Base-by-base conservation (phyloP, 257 asterid species). In the Nicotiana tomentosiformis region DNA sequence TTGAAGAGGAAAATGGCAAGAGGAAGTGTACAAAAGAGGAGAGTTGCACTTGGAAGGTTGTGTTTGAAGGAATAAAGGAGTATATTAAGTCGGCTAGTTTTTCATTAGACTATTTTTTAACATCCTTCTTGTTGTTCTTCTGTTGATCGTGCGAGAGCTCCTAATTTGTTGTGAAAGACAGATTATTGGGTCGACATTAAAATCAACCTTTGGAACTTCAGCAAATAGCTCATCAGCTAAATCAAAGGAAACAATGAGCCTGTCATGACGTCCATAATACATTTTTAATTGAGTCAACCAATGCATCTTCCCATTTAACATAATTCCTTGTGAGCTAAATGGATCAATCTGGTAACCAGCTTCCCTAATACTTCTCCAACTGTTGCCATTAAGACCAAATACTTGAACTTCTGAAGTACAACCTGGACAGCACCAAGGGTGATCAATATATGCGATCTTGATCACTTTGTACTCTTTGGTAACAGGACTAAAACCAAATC, bases 221-320 rank as follows among this genome's bases (percentile, higher is more conserved):
- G 14, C 5, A 26, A 88, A 84, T 17, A 81, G 51, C 68, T 85
- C 89, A 32, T 84, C 67, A 0, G 84, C 67, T 4, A 85, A 37
- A 81, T 88, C 84, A 65, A 69, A 86, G 0, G 92, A 85, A 1
- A 90, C 57, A 3, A 87, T 83, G 7, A 64, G 11, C 49, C 86
- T 37, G 26, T 37, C 5, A 29, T 29, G 30, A 29, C 30, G 30
- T 29, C 30, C 30, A 29, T 29, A 29, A 79, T 8, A 32, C 32
- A 1, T 29, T 2, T 33, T 72, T 46, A 20, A 11, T 9, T 12
- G 74, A 29, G 85, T 43, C 67, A 84, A 64, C 93, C 93, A 90
- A 39, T 90, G 91, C 17, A 62, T 15, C 55, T 81, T 64, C 15
- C 82, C 82, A 12, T 83, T 64, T 4, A 77, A 26, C 66, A 66